phyloP scores from a whole-genome alignment of 345 rosid species.

The Populus alba region DNA sequence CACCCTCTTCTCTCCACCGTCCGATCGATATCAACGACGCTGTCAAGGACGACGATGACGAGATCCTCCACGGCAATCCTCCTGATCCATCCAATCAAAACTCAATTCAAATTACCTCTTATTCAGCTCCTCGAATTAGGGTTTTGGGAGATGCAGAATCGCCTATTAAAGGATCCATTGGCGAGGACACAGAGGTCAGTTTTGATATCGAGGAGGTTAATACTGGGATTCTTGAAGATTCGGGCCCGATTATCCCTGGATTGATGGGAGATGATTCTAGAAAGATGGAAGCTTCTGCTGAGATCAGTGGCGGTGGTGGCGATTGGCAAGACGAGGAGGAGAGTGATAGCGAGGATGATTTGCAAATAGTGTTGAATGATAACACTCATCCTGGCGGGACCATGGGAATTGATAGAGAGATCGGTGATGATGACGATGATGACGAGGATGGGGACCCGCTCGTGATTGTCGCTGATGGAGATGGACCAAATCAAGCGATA shows the following conservation, averaged over 20 bases:
- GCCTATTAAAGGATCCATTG: conserved; percentile 11
- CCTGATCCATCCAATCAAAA: conserved; percentile 15
- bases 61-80: conserved; percentile 8
- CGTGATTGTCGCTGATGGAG: conserved; percentile 38
- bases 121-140: conserved; percentile 42
- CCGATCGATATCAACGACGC: conserved; percentile 63
- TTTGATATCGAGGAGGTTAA: conserved; percentile 83
- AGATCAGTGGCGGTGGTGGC: conserved; percentile 22
- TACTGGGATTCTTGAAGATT: conserved; percentile 30
- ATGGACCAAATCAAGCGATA: conserved; percentile 46
- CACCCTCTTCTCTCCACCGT: conserved; percentile 29
- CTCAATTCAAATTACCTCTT: conserved; percentile 7
- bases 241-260: conserved; percentile 54
- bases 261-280: conserved; percentile 26
- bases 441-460: conserved; percentile 55
- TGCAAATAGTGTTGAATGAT: conserved; percentile 89
- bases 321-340: conserved; percentile 59
- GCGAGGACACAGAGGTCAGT: conserved; percentile 32
- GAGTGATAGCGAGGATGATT: conserved; percentile 96
- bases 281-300: conserved; percentile 7
- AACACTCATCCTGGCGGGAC: conserved; percentile 42
- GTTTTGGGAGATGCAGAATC: conserved; percentile 37
- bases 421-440: conserved; percentile 43
- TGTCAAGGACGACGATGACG: conserved; percentile 18
- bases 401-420: conserved; percentile 52